A percentile compares a stretch with the other conserved stretches of the same genome.
Conservation (phyloP, 2,329 filamentous ascomycete species). For the Stromatinia cepivora region DNA sequence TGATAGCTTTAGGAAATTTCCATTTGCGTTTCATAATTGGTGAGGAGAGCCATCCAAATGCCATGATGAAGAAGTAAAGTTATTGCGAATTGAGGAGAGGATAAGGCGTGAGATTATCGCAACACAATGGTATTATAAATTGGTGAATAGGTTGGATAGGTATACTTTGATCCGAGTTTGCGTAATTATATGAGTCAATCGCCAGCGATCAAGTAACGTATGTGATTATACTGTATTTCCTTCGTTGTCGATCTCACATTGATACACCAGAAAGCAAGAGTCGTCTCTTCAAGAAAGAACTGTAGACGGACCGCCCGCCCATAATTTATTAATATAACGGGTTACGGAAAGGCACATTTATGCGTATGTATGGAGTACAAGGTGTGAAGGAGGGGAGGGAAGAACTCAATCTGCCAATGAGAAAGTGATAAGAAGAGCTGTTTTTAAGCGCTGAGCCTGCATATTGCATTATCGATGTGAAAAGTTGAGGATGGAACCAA, state of each 20-base stretch:
- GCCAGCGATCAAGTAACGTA: slow-evolving; percentile 19
- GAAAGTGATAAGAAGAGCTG: background rate
- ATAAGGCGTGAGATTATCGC: background rate
- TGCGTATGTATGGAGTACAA: background rate
- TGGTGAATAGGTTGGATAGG: background rate
- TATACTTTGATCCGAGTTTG: background rate
- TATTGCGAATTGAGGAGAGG: background rate
- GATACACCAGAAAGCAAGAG: background rate
- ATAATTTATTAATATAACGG: slow-evolving; percentile 23
- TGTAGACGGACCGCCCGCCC: background rate
- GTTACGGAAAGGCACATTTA: slow-evolving; percentile 8
- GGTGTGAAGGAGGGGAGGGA: slow-evolving; percentile 1
- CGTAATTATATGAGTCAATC: slow-evolving; percentile 15
- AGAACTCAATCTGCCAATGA: slow-evolving; percentile 11
- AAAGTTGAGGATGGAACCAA: background rate
- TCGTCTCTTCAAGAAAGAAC: slow-evolving; percentile 1
- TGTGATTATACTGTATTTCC: background rate
- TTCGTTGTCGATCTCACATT: background rate
- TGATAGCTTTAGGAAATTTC: slow-evolving; percentile 49
- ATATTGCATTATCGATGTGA: slow-evolving; percentile 15
- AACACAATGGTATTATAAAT: background rate
- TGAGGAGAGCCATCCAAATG: slow-evolving; percentile 14
- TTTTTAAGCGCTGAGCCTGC: slow-evolving; percentile 13
- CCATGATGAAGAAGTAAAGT: background rate
- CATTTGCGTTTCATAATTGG: slow-evolving; percentile 42